These are phyloP conservation scores for Erysimum cheiranthoides DNA, from an alignment of 345 rosid species.

Conservation along the genomic window DNA sequence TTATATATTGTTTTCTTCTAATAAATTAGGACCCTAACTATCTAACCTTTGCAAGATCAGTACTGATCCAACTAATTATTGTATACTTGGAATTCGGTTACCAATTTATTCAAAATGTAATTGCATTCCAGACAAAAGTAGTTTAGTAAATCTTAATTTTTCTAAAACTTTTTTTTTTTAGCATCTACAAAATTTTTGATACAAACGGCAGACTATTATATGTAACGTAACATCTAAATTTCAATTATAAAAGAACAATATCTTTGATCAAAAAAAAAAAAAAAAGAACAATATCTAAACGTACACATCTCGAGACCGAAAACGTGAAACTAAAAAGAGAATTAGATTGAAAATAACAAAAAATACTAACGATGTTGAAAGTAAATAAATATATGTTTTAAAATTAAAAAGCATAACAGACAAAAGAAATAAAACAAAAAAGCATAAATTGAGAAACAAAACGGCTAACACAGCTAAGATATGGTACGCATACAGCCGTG, in stretches of 20 bases:
- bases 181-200: not conserved
- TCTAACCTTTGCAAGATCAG: not conserved
- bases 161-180: not conserved
- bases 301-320: conserved; percentile 10
- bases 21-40: not conserved
- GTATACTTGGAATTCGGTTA: not conserved
- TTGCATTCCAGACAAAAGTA: not conserved
- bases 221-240: not conserved
- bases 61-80: not conserved
- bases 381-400: not conserved
- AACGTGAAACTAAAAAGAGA: conserved; percentile 14
- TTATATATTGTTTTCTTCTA: conserved; percentile 2
- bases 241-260: not conserved
- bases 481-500: conserved; percentile 25
- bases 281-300: not conserved
- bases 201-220: not conserved
- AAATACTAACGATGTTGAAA: not conserved
- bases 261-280: too few relatives aligned
- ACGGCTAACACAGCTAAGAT: conserved; percentile 38
- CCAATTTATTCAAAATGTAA: not conserved
- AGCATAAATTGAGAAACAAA: conserved; percentile 20
- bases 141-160: not conserved
- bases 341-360: conserved; percentile 5
- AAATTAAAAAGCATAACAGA: conserved; percentile 21
- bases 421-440: conserved; percentile 1